Base-by-base conservation (phyloP, 2,329 filamentous ascomycete species). In the Exophiala xenobiotica region DNA sequence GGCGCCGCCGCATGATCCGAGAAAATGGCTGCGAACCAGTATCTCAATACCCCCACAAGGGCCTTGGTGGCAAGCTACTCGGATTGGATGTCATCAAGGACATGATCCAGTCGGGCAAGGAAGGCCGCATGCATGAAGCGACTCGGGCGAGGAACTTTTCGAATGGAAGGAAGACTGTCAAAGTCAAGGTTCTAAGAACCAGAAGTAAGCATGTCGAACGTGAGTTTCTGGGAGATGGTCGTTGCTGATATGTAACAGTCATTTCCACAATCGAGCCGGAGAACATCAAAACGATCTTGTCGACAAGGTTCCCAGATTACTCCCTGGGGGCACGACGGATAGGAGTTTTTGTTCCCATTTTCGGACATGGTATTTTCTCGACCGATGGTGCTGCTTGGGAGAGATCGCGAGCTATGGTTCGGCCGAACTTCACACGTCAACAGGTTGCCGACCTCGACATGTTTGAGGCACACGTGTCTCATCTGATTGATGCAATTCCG, bases 401-500 rank as follows among this genome's bases (percentile, higher is more conserved):
- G 16, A 67, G 73, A 43, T 73, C 75, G 1, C 65, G 73, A 33
- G 63, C 68, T 33, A 61, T 70, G 51, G 53, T 69, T 11, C 69
- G 78, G 18, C 78, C 79, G 1, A 78, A 78, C 53, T 82, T 81
- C 57, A 71, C 68, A 1, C 67, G 76, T 6, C 71, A 74, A 8
- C 78, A 81, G 56, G 71, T 82, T 7, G 74, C 72, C 3, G 76
- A 82, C 60, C 64, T 81, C 4, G 68, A 71, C 24, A 80, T 78
- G 1, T 83, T 86, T 45, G 83, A 87, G 60, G 68, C 65, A 2
- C 82, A 87, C 67, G 72, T 85, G 12, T 66, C 73, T 24, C 71
- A 77, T 20, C 69, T 89, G 50, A 71, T 87, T 20, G 70, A 74
- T n/a, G 74, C 76, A 18, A 74, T 89, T 6, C 81, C 82, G 0